A percentile compares a stretch with the other conserved stretches of the same genome.
Conservation (phyloP, 768 basidiomycete genomes). For the Naganishia vishniacii region DNA sequence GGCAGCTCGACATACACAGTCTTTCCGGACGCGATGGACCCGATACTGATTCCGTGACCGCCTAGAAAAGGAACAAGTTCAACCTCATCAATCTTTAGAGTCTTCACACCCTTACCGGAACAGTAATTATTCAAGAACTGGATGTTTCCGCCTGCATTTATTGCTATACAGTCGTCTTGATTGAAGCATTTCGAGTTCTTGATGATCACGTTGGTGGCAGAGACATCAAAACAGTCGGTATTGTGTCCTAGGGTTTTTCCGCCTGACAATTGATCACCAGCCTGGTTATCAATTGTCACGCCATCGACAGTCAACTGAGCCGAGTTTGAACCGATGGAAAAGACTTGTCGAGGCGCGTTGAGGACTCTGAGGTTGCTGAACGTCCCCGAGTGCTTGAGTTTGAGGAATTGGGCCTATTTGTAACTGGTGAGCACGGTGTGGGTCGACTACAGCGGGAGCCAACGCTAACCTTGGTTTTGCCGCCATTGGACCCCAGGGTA, state of each 20-base stretch:
- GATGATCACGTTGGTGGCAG: constrained; percentile 28
- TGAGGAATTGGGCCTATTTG: constrained; percentile 2
- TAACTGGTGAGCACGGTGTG: constrained; percentile 39
- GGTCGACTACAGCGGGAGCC: neutral
- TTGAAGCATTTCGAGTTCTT: constrained; percentile 28
- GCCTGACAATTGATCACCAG: neutral
- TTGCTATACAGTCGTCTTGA: constrained; percentile 62
- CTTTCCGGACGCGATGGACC: constrained; percentile 31
- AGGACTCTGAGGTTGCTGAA: constrained; percentile 49
- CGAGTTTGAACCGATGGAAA: constrained; percentile 42
- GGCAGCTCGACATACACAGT: constrained; percentile 50
- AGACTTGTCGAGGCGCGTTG: constrained; percentile 51
- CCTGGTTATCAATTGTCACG: constrained; percentile 56
- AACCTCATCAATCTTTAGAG: neutral
- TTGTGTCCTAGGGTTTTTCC: constrained; percentile 30
- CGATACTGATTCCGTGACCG: constrained; percentile 66
- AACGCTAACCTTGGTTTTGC: neutral
- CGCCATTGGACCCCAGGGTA: constrained; percentile 2
- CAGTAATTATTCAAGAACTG: constrained; percentile 56
- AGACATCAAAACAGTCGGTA: constrained; percentile 42
- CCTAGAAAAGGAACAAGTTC: constrained; percentile 19
- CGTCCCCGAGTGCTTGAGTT: constrained; percentile 51
- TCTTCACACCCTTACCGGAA: constrained; percentile 33
- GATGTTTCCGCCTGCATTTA: constrained; percentile 49
- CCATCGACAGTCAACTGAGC: constrained; percentile 51